Evolutionary conservation across 1,139 yeast genomes (phyloP), one percentile per base, ranked within the genome.

Genomic region (Blastobotrys petasosporus): DNA sequence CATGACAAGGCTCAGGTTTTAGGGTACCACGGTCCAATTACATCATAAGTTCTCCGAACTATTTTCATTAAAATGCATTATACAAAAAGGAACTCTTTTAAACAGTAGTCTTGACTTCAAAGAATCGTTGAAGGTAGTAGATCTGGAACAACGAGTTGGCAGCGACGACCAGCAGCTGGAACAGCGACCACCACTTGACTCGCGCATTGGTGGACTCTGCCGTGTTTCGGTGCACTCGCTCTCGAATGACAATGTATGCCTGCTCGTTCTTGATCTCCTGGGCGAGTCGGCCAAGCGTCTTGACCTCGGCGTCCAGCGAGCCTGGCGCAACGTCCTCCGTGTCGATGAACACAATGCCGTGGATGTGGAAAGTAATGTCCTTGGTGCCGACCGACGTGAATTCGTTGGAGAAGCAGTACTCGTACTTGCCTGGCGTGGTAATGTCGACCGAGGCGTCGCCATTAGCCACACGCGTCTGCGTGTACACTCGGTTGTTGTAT

Each of bases 141-240:
- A 92, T 88, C 69, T 92, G 98, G 79, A 92, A 92, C 47, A 90
- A 58, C 29, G 95, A 85, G 73, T 88, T 92, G 53, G 77, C 79
- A 37, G 83, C 84, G 42, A 92, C 97, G 51, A 92, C 90, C 47
- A 82, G 60, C 54, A 92, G 74, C 70, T 92, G 98, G 75, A 90
- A 85, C 34, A 86, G 76, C 28, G 95, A 85, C 98, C 98, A 92
- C 88, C 94, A 92, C 70, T 92, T 92, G 59, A 92, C 97, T 63
- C 98, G 81, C 48, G 94, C 83, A 68, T 92, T 92, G 44, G 98
- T 92, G 28, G 95, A 84, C 70, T 92, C 98, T 6, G 98, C 97
- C 13, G 98, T 92, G 70, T 92, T 92, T 76, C 98, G 85, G 69
- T 92, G 98, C 31, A 95, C 85, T 70, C 97, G 82, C 70, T 92